phyloP scores from a whole-genome alignment of 2,329 filamentous ascomycete genomes.

The Zasmidium cellare region DNA sequence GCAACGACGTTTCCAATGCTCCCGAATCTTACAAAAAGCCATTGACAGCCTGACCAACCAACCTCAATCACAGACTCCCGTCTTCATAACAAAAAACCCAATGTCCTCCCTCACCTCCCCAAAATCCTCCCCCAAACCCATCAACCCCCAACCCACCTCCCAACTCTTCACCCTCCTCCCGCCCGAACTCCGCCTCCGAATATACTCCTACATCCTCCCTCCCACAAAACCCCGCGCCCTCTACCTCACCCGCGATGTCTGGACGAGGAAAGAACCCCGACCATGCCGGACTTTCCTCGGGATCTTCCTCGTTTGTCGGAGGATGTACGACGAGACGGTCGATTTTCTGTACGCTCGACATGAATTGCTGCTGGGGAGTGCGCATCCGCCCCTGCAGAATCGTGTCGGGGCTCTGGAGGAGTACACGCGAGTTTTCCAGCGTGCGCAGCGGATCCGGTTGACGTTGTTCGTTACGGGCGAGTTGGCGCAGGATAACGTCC shows the following conservation, averaged over 20 bases:
- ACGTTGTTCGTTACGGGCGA: conserved; percentile 1
- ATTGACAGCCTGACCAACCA: too few relatives aligned
- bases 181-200: conserved; percentile 7
- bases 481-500: not conserved
- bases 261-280: conserved; percentile 2
- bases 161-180: conserved; percentile 7
- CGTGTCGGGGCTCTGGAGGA: not conserved
- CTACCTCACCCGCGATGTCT: conserved; percentile 8
- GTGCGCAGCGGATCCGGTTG: conserved; percentile 1
- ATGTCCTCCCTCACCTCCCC: not conserved
- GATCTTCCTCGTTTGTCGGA: conserved; percentile 3
- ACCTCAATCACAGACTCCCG: too few relatives aligned
- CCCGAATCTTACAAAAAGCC: too few relatives aligned
- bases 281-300: not conserved
- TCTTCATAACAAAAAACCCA: too few relatives aligned
- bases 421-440: conserved; percentile 2
- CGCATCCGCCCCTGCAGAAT: not conserved
- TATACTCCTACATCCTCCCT: conserved; percentile 7
- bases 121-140: not conserved
- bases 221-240: not conserved
- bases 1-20: too few relatives aligned
- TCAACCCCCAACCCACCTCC: not conserved
- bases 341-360: conserved; percentile 8
- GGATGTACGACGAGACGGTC: conserved; percentile 4
- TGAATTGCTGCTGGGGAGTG: conserved; percentile 6